These are phyloP conservation scores for Blastobotrys attinorum DNA, from an alignment of 805 yeast species.

Conservation along the genomic window DNA sequence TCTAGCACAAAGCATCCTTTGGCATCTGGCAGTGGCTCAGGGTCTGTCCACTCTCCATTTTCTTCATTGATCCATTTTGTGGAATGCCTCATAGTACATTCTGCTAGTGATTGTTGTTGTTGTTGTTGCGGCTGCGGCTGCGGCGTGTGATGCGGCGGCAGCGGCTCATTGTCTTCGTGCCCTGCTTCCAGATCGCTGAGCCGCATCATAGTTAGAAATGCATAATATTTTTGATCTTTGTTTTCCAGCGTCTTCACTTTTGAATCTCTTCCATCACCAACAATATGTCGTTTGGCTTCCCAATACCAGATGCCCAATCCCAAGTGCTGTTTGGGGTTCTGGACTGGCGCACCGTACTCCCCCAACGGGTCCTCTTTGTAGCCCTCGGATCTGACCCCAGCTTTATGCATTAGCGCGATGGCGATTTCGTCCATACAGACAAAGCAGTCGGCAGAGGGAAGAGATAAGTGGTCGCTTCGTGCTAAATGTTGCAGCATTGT, in stretches of 20 bases:
- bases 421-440: conserved; percentile 26
- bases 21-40: conserved; percentile 17
- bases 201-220: conserved; percentile 17
- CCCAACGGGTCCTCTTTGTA: conserved; percentile 4
- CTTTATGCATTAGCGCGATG: conserved; percentile 21
- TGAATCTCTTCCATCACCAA: background rate
- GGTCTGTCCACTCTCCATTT: conserved; percentile 13
- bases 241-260: no score
- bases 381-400: no score
- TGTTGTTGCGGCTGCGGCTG: no score
- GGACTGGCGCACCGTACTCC: conserved; percentile 24
- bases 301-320: conserved; percentile 31
- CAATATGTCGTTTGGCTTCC: conserved; percentile 7
- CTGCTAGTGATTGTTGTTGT: no score
- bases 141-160: no score
- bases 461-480: conserved; percentile 28
- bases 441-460: conserved; percentile 29
- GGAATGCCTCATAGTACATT: conserved; percentile 12
- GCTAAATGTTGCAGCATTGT: conserved; percentile 26
- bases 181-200: conserved; percentile 16
- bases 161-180: background rate
- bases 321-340: conserved; percentile 25
- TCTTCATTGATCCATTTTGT: conserved; percentile 18
- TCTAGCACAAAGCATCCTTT: conserved; percentile 26
- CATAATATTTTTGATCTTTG: conserved; percentile 9